These are phyloP conservation scores for Ceratobasidium sp. DNA, from an alignment of 1,284 basidiomycete genomes.

Conservation along the genomic window DNA sequence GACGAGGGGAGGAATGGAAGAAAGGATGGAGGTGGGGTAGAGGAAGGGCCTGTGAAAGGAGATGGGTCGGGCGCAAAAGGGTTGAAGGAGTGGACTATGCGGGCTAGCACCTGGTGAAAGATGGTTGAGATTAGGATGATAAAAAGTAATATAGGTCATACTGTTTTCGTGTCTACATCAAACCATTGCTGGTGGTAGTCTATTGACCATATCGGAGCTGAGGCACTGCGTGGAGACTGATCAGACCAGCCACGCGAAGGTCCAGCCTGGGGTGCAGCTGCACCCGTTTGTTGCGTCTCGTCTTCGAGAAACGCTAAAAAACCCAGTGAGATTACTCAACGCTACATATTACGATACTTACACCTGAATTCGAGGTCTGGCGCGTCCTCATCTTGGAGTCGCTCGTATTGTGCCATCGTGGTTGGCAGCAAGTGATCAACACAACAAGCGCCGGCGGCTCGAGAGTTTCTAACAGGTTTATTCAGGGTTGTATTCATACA, in stretches of 20 bases:
- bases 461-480: neutral
- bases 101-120: conserved; percentile 75
- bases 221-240: conserved; percentile 20
- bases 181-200: conserved; percentile 61
- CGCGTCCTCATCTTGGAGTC: conserved; percentile 27
- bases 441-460: conserved; percentile 5
- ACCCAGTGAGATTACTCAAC: neutral
- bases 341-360: conserved; percentile 1
- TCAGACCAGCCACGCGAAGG: conserved; percentile 39
- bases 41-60: conserved; percentile 51
- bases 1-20: conserved; percentile 33
- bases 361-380: conserved; percentile 45
- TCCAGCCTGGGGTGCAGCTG: neutral
- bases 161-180: conserved; percentile 77
- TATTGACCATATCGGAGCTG: conserved; percentile 41
- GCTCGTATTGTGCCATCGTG: conserved; percentile 39
- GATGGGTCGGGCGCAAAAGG: conserved; percentile 65
- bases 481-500: conserved; percentile 12
- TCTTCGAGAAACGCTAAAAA: conserved; percentile 43
- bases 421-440: conserved; percentile 14
- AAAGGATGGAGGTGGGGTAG: neutral
- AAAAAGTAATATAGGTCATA: conserved; percentile 47
- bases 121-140: neutral
- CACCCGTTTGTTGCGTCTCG: conserved; percentile 21
- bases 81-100: conserved; percentile 55